Percentiles rank a stretch among this genome's conserved stretches.
These are phyloP conservation scores for Nicotiana tabacum DNA, from an alignment of 257 asterid species.

Conservation along the genomic window DNA sequence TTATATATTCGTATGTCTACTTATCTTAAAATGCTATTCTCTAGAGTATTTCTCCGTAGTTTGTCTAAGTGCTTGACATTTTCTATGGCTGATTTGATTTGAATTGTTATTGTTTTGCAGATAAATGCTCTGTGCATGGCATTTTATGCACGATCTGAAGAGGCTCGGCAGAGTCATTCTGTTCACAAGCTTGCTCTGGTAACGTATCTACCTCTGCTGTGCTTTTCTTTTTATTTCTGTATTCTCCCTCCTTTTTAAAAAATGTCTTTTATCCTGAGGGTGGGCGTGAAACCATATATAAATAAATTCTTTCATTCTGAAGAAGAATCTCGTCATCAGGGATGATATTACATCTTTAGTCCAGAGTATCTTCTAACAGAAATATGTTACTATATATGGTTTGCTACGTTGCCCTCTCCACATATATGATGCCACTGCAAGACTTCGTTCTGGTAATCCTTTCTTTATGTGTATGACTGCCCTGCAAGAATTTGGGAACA, in stretches of 20 bases:
- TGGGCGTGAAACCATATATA: not conserved
- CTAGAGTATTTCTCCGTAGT: not conserved
- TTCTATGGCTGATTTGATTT: not conserved
- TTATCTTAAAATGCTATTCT: not conserved
- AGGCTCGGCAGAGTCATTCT: constrained; percentile 95
- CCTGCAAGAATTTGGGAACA: not conserved
- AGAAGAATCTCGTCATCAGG: not conserved
- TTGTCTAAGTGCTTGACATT: not conserved
- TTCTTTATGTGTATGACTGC: not conserved
- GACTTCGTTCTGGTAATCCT: not conserved
- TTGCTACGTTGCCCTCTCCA: not conserved
- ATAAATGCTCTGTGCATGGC: constrained; percentile 98
- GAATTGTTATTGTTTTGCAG: constrained; percentile 32
- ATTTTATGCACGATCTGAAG: constrained; percentile 94
- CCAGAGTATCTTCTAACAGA: not conserved
- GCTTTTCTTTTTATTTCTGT: constrained; percentile 16
- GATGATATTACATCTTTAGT: not conserved
- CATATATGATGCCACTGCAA: not conserved
- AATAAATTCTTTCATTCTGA: not conserved
- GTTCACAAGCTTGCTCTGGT: constrained; percentile 96
- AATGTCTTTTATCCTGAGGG: not conserved
- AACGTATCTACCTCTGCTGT: constrained; percentile 18
- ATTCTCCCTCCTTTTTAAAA: constrained; percentile 1
- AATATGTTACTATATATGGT: not conserved
- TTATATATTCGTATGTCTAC: not conserved